Base-by-base conservation (phyloP, 2,329 filamentous ascomycete species). In the Stachybotrys chartarum region DNA sequence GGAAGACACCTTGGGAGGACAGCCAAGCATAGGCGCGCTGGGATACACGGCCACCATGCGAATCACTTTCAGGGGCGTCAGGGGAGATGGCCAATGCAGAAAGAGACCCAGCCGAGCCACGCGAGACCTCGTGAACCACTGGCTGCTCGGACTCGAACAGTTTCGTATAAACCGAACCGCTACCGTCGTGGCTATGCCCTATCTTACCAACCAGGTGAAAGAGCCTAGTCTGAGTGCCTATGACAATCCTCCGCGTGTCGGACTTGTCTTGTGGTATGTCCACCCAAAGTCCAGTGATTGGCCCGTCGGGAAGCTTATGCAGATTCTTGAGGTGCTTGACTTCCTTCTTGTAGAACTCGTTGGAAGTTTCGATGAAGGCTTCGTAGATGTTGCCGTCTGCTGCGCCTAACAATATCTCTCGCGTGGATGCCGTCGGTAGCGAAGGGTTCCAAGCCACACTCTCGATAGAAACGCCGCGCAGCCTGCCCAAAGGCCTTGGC, bases 301-400 rank as follows among this genome's bases (percentile, higher is more conserved):
- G 84, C 0, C 88, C 90, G 69, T 96, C 91, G 1, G 87, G 83
- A 7, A 91, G 81, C 67, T 88, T 92, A 69, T 92, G 91, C 18
- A 99, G 80, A 42, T 80, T 82, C 70, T 93, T 93, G 57, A 96
- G 74, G 69, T 96, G 96, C 72, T 91, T 91, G 70, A 99, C 94
- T 71, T 97, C 92, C 67, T 93, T 88, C 62, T 91, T 84, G 72
- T 97, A 97, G 73, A 97, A 97, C 69, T 97, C 94, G 51, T 88
- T 91, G 14, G 91, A 89, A 4, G 91, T 91, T 71, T 99, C 94
- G 66, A 99, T 93, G 65, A 91, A 97, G 17, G 87, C 87, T 72
- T 99, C 94, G 72, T 96, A 97, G 35, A 99, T 84, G 70, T 91
- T 94, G 30, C 94, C 94, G 72, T 97, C 94, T n/a, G 89, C 85